phyloP scores from a whole-genome alignment of 2,329 filamentous ascomycete species.

The Stemphylium beticola region DNA sequence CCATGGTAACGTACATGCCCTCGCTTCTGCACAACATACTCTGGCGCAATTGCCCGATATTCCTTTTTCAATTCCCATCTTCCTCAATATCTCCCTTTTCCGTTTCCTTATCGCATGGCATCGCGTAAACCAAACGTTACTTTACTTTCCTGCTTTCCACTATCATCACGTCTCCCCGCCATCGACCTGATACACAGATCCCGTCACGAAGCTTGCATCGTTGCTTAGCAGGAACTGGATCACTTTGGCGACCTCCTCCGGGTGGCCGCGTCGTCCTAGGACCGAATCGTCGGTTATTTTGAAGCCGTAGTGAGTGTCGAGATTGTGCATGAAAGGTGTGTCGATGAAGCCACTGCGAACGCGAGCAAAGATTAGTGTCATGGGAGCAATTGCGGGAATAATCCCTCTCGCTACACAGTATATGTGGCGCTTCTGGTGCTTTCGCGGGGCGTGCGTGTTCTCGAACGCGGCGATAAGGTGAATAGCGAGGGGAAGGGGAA shows the following conservation, averaged over 20 bases:
- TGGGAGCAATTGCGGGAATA: too few relatives aligned
- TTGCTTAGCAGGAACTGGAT: slow-evolving; percentile 23
- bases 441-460: too few relatives aligned
- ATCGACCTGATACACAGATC: slow-evolving; percentile 25
- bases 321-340: slow-evolving; percentile 19
- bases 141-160: not conserved
- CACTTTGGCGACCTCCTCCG: slow-evolving; percentile 23
- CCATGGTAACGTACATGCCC: too few relatives aligned
- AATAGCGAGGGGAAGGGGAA: not conserved
- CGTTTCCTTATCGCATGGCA: not conserved
- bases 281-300: slow-evolving; percentile 17
- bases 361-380: not conserved
- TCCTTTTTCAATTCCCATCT: not conserved
- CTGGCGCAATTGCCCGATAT: not conserved
- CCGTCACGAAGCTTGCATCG: slow-evolving; percentile 26
- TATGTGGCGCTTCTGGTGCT: too few relatives aligned
- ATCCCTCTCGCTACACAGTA: too few relatives aligned
- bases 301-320: slow-evolving; percentile 1
- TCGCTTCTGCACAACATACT: not conserved
- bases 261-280: slow-evolving; percentile 14
- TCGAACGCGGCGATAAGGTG: too few relatives aligned
- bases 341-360: slow-evolving; percentile 21
- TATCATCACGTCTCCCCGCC: slow-evolving; percentile 25
- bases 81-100: not conserved
- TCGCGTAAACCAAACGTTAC: not conserved